phyloP scores from a whole-genome alignment of 2,329 filamentous ascomycete species.

The Dryadomyces sulphureus region DNA sequence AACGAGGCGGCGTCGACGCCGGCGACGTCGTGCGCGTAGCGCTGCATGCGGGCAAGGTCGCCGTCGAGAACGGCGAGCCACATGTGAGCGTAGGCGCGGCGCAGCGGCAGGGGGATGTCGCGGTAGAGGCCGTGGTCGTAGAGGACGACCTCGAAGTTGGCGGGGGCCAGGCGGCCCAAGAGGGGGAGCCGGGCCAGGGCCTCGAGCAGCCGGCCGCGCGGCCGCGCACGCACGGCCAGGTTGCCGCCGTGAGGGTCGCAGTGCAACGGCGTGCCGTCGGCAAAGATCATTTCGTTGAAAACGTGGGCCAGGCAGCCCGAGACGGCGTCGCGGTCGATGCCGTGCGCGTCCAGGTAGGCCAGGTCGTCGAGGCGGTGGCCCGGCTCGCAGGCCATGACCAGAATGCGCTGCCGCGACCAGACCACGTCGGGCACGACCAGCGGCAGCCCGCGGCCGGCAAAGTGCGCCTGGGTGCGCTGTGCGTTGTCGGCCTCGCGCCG shows the following conservation, averaged over 20 bases:
- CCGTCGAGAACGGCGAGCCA: conserved; percentile 93
- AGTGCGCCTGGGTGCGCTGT: conserved; percentile 63
- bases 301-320: conserved; percentile 79
- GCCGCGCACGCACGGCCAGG: conserved; percentile 53
- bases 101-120: conserved; percentile 65
- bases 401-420: conserved; percentile 75
- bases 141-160: conserved; percentile 87
- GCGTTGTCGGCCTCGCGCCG: conserved; percentile 75
- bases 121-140: conserved; percentile 97
- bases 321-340: conserved; percentile 89
- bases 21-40: conserved; percentile 78
- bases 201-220: background rate
- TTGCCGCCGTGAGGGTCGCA: conserved; percentile 97
- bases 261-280: conserved; percentile 72
- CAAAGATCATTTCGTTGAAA: conserved; percentile 99
- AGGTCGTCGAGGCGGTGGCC: conserved; percentile 82
- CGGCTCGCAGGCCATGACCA: conserved; percentile 90
- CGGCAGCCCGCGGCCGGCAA: conserved; percentile 54
- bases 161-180: conserved; percentile 15
- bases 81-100: conserved; percentile 84
- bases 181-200: background rate
- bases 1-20: conserved; percentile 83
- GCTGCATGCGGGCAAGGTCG: conserved; percentile 73
- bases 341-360: conserved; percentile 66
- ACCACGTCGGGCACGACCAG: conserved; percentile 80